Base-by-base conservation (phyloP, 2,329 filamentous ascomycete species). In the Clathrospora elynae region DNA sequence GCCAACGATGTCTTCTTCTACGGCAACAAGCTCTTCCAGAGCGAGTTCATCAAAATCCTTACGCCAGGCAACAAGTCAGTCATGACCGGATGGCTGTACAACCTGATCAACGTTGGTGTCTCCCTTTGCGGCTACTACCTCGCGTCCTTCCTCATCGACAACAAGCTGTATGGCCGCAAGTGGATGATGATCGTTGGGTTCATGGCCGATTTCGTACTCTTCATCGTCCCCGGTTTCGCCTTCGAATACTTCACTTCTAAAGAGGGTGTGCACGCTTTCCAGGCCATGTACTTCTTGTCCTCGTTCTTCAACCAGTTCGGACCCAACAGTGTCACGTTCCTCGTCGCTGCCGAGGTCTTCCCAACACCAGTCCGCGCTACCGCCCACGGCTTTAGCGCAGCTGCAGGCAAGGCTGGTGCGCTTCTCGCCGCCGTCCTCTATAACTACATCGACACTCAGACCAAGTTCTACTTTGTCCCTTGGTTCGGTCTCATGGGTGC, bases 231-330 rank as follows among this genome's bases (percentile, higher is more conserved):
- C 1, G 91, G 87, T 31, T 96, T 96, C 80, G 78, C 89, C 66
- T 96, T 85, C 76, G 70, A 88, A 0, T 90, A 93, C 81, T 96
- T 90, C 77, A 90, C 82, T 13, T 78, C 77, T 35, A 75, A 79
- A 1, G 76, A 77, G 5, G 83, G 89, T 61, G 86, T 96, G 69
- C 84, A 89, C 64, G 77, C 80, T n/a, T 97, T 97, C 85, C 91
- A 96, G 77, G 84, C 91, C 67, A 96, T 97, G 90, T 96, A 96
- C 80, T 96, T 96, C 76, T 72, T 97, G 59, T 95, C 90, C 6
- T 95, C 89, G 16, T 97, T 97, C 79, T 97, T 97, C 85, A 96
- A 96, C 80, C 92, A 97, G 71, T 97, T 97, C 65, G 92, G 92
- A 9, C 92, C 92, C 72, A 97, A 97, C 80, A 86, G 84, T 32